Base-by-base conservation (phyloP, 1,284 basidiomycete species). In the Ganoderma boninense region DNA sequence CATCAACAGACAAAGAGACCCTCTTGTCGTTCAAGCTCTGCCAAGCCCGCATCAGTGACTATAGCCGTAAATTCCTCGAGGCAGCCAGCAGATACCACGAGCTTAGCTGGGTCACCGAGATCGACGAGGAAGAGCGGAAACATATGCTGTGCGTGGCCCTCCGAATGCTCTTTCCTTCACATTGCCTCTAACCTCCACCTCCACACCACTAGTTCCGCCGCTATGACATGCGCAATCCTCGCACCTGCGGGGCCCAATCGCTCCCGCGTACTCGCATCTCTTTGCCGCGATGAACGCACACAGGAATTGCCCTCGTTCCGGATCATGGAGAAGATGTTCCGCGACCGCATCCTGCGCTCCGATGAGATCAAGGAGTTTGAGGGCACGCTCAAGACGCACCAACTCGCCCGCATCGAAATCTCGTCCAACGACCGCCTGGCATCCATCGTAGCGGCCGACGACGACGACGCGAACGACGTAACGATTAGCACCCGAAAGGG, bases 51-150 rank as follows among this genome's bases (percentile, higher is more conserved):
- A 94, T 99, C 77, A 94, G 93, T 74, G 98, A 99, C 80, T 97
- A 95, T 75, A 89, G 92, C 61, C 89, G 97, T 68, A 93, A 94
- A 76, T 99, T 99, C 82, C 84, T 96, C 54, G 97, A 99, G 80
- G 98, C 98, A n/a, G 96, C 97, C 1, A 90, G 90, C 77, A 88
- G 93, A 65, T 99, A 98, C 81, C 97, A 99, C 78, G 97, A 99
- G 81, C 85, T 99, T 29, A 96, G 93, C 74, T 97, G 93, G 83
- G 90, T 95, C 14, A 88, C 90, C 3, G 92, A 95, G 74, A 93
- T 98, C 62, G 96, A 96, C 73, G 96, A 97, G 79, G 95, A 94
- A 44, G 97, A 98, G 77, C 89, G 97, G 64, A 86, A 89, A 65
- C 90, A 93, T 62, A 95, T 96, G 86, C 87, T 98, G 93, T 96